Conservation (phyloP, 2,329 filamentous ascomycete genomes). For the Talaromyces sp. region DNA sequence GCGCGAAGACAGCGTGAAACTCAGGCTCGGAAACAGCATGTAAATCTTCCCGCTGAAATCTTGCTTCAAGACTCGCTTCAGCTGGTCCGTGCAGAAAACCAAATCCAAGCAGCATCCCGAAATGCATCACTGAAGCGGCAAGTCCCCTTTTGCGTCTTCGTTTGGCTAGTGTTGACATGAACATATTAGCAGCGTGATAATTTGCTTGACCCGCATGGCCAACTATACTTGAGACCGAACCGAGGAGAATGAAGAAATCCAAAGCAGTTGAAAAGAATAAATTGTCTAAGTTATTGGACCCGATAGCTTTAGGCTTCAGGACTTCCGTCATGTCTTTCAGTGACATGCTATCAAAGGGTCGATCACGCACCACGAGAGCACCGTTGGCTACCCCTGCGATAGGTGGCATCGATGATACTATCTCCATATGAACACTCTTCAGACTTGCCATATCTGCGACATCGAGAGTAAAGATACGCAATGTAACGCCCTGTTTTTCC, state of each 20-base stretch:
- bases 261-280: conserved; percentile 25
- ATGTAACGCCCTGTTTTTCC: not conserved
- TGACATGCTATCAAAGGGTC: conserved; percentile 32
- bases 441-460: conserved; percentile 5
- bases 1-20: conserved; percentile 52
- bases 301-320: conserved; percentile 40
- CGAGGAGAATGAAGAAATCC: conserved; percentile 41
- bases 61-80: conserved; percentile 3
- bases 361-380: conserved; percentile 39
- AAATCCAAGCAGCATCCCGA: conserved; percentile 29
- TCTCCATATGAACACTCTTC: not conserved
- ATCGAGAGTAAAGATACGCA: conserved; percentile 1
- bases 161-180: conserved; percentile 22
- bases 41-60: conserved; percentile 2
- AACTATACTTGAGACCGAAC: conserved; percentile 27
- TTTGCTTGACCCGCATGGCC: conserved; percentile 41
- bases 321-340: conserved; percentile 30
- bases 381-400: conserved; percentile 38
- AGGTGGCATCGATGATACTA: conserved; percentile 23
- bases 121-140: conserved; percentile 25
- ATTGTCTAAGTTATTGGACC: conserved; percentile 26
- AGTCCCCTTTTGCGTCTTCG: conserved; percentile 18
- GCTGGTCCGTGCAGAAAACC: conserved; percentile 24
- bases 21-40: conserved; percentile 45
- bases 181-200: conserved; percentile 25